Evolutionary conservation across 495 filamentous ascomycete species (phyloP).

Genomic region (Barbatosphaeria neglecta): DNA sequence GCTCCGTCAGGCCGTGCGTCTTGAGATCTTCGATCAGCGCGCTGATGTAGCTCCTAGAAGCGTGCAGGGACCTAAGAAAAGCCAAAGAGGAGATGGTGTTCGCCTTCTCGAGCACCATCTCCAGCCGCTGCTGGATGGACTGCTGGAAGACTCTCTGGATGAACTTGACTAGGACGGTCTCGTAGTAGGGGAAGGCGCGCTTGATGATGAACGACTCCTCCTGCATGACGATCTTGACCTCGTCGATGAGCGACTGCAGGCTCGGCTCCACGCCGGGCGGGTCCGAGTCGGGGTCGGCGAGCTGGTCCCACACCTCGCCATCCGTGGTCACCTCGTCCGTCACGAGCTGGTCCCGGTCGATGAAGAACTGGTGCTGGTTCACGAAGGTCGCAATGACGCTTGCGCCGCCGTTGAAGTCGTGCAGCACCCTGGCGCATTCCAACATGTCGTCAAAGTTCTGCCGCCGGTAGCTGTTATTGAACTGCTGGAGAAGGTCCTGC

Average conservation of each 20-base stretch:
- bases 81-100: constrained; percentile 81
- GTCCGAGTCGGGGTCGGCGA: constrained; percentile 89
- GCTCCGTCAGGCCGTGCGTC: constrained; percentile 85
- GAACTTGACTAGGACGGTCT: constrained; percentile 84
- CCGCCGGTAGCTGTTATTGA: constrained; percentile 88
- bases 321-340: constrained; percentile 81
- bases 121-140: constrained; percentile 87
- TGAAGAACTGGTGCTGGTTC: constrained; percentile 99
- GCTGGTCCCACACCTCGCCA: constrained; percentile 73
- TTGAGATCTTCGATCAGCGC: constrained; percentile 86
- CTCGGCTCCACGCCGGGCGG: constrained; percentile 85
- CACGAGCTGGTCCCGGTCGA: constrained; percentile 78
- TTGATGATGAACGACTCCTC: constrained; percentile 94
- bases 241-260: constrained; percentile 81
- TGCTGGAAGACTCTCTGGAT: constrained; percentile 95
- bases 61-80: constrained; percentile 82
- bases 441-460: constrained; percentile 95
- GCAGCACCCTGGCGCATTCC: constrained; percentile 82
- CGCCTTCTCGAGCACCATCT: constrained; percentile 93
- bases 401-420: constrained; percentile 90
- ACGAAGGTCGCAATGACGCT: constrained; percentile 93
- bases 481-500: constrained; percentile 89
- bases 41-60: constrained; percentile 75
- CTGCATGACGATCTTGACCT: constrained; percentile 91
- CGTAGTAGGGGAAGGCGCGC: constrained; percentile 89